Base-by-base conservation (phyloP, 2,329 filamentous ascomycete genomes). In the Truncatella angustata region DNA sequence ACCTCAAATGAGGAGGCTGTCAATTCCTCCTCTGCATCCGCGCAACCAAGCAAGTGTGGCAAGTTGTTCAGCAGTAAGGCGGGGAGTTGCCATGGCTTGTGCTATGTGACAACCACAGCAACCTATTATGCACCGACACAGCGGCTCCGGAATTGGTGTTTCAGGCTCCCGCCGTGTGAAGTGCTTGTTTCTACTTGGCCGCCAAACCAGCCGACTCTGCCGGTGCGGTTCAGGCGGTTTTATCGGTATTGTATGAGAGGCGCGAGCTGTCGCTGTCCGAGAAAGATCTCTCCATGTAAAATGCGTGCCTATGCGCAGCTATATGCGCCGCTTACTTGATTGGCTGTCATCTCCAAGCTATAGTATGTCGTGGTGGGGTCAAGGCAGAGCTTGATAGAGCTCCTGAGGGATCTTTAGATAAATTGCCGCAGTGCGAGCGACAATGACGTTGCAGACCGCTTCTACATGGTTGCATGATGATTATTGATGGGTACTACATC, bases 321-420 rank as follows among this genome's bases (percentile, higher is more conserved):
- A 34, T 49, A 40, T 49, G 47, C 47, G 36, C 36, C n/a, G 47
- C 20, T 11, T 26, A 16, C 47, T 12, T 49, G 47, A 49, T 49
- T 49, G 47, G 47, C 35, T 43, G 10, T 14, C 21, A n/a, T 18
- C 7, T 12, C 18, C 21, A n/a, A 37, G 32, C 30, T 37, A 36
- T 36, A 46, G 24, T n/a, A 20, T 34, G 16, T 32, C 30, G 14
- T 48, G 45, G 45, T 32, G 45, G 45, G 45, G 45, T 37, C 28
- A 23, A 45, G 43, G 28, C 45, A 37, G 45, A 48, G 45, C 45
- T 48, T 48, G 45, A 36, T 32, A 48, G 45, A 35, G 45, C 28
- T 39, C 18, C 36, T 11, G n/a, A 24, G 23, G 21, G 43, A n/a
- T 34, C 21, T 26, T 30, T 32, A 45, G 43, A 45, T 30, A 45